Evolutionary conservation across 805 yeast genomes (phyloP).

Genomic region (Lipomyces yamanashiensis): DNA sequence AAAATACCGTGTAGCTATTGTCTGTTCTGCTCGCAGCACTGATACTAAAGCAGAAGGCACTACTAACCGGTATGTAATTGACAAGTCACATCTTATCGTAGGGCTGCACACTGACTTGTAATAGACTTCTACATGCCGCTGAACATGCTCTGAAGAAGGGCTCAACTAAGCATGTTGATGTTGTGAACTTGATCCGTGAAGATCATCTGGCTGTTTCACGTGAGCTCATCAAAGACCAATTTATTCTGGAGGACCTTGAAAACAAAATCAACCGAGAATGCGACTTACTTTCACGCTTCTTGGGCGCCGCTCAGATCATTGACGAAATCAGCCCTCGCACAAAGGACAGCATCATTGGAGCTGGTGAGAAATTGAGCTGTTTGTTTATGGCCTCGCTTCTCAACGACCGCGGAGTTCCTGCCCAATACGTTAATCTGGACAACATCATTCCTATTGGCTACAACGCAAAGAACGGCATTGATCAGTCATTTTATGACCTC

Average conservation of each 20-base stretch:
- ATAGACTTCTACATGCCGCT: conserved; percentile 76
- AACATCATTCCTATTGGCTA: conserved; percentile 67
- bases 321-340: conserved; percentile 92
- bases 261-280: conserved; percentile 68
- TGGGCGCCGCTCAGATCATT: conserved; percentile 86
- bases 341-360: conserved; percentile 84
- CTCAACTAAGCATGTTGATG: conserved; percentile 55
- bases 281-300: conserved; percentile 65
- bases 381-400: conserved; percentile 83
- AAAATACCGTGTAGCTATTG: conserved; percentile 78
- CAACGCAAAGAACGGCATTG: conserved; percentile 62
- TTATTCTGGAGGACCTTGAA: conserved; percentile 59
- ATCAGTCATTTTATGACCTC: conserved; percentile 62
- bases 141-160: conserved; percentile 57
- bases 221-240: conserved; percentile 51
- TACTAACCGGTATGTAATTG: conserved; percentile 58
- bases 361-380: conserved; percentile 93
- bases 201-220: conserved; percentile 83
- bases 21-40: conserved; percentile 93
- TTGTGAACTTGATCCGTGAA: conserved; percentile 68
- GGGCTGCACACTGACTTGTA: background rate
- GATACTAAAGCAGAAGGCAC: conserved; percentile 94
- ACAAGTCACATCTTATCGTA: no score
- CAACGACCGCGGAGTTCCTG: conserved; percentile 78
- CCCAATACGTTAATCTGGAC: conserved; percentile 80